Evolutionary conservation across 2,329 filamentous ascomycete species (phyloP), one percentile per base, ranked within the genome.

Genomic region (Aphanocladium album): DNA sequence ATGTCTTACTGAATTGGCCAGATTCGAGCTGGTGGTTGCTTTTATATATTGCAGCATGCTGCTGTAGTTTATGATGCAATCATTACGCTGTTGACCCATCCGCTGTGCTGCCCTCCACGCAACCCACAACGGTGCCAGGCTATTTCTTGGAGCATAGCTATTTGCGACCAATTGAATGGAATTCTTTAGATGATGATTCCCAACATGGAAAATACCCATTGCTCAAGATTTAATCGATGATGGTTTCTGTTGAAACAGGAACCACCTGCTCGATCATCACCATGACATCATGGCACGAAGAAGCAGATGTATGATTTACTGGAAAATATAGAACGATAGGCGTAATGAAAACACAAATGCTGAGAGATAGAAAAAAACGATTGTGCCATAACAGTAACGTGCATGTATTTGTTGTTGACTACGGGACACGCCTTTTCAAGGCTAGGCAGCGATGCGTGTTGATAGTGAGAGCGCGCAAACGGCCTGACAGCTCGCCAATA

Each of bases 1-100:
- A n/a, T n/a, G n/a, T n/a, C n/a, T n/a, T n/a, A n/a, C n/a, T n/a
- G n/a, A n/a, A n/a, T n/a, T n/a, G n/a, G n/a, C n/a, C n/a, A n/a
- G n/a, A n/a, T n/a, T n/a, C n/a, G n/a, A n/a, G 17, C 16, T 57
- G 46, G 55, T 41, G 27, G 55, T 6, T 21, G 21, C 12, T 57
- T 1, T 16, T 49, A 46, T 25, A 46, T 33, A 37, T 16, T 4
- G 39, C 14, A 23, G 39, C 9, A 25, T n/a, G 4, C 17, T 9
- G 17, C 14, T 14, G 19, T 16, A 47, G 12, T 43, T 41, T 52
- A 58, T 58, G 56, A 58, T 58, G 56, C 56, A 58, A 58, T 58
- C 46, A 51, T 58, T 58, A 58, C 56, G 56, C 55, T 30, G 8
- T 47, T 25, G 19, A 52, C 21, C 46, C 16, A 35, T 30, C 3